These are phyloP conservation scores for Yamadazyma laniorum DNA, from an alignment of 805 yeast genomes.

Conservation along the genomic window DNA sequence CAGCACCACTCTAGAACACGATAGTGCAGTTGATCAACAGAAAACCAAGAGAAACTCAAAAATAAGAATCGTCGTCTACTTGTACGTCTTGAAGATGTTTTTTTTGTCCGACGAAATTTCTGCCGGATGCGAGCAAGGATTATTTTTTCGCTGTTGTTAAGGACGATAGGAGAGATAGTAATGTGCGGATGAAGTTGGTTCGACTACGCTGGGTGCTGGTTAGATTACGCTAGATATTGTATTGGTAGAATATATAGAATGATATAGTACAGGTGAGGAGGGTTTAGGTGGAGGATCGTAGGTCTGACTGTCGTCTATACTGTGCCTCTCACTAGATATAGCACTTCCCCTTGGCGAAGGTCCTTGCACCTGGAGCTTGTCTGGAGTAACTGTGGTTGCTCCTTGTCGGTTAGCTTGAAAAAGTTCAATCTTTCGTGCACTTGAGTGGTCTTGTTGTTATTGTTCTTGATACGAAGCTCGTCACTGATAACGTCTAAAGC, in stretches of 20 bases:
- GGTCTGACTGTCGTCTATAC: too few species aligned
- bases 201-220: too few species aligned
- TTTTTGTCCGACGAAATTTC: constrained; percentile 4
- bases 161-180: too few species aligned
- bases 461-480: constrained; percentile 45
- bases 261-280: too few species aligned
- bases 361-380: constrained; percentile 35
- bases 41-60: neutral
- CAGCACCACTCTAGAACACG: too few species aligned
- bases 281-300: too few species aligned
- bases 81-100: neutral
- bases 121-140: neutral
- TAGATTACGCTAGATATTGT: too few species aligned
- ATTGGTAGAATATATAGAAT: too few species aligned
- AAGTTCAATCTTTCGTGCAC: constrained; percentile 44
- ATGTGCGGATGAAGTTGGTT: too few species aligned
- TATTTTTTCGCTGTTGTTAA: too few species aligned
- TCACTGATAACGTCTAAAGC: constrained; percentile 54
- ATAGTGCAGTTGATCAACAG: neutral
- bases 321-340: constrained; percentile 54
- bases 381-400: constrained; percentile 29
- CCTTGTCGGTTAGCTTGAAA: constrained; percentile 33
- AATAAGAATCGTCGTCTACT: constrained; percentile 2
- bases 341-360: constrained; percentile 47
- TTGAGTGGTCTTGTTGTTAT: constrained; percentile 46